Evolutionary conservation across 441 rosid genomes (phyloP), one percentile per base, ranked within the genome.

Genomic region (Raphanus hybrid): DNA sequence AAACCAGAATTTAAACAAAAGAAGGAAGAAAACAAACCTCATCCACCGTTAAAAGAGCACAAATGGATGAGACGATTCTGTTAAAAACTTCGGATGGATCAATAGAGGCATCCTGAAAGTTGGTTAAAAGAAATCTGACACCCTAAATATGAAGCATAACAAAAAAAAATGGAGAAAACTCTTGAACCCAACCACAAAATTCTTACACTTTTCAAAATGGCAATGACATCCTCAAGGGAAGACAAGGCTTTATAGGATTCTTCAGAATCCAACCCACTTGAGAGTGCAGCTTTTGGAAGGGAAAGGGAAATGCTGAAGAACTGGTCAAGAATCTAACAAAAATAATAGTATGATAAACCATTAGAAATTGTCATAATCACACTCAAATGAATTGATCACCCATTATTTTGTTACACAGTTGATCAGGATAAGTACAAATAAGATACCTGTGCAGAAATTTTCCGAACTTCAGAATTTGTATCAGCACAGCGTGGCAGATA

Each of bases 401-500:
- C 16, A 27, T 26, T 39, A 48, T 39, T 67, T 57, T 41, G 26
- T 77, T 55, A 34, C 43, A 54, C 64, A 66, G 48, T 12, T 58
- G 34, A 74, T 18, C 71, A 68, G 7, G n/a, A 52, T 14, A 69
- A 70, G 34, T 16, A 71, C 61, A 62, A 55, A 81, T 81, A 67
- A 73, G 80, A 69, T 80, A 96, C 99, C 97, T 93, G 92, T 39
- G 99, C 97, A 75, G 98, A 91, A 81, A 90, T 54, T 86, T 96
- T 96, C 81, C 98, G 89, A 77, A 96, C 95, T 91, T 93, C 98
- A 82, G 97, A 89, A 83, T 88, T 82, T 63, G 90, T 88, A 86
- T 96, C 99, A 37, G 98, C 98, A 85, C 99, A 96, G 70, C 99
- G 95, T 73, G 99, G 98, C 74, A 96, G 97, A 87, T 96, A 96